Percentiles rank a stretch among this genome's conserved stretches.
Evolutionary conservation across 2,329 filamentous ascomycete species (phyloP).

Genomic region (Aspergillus transmontanensis): DNA sequence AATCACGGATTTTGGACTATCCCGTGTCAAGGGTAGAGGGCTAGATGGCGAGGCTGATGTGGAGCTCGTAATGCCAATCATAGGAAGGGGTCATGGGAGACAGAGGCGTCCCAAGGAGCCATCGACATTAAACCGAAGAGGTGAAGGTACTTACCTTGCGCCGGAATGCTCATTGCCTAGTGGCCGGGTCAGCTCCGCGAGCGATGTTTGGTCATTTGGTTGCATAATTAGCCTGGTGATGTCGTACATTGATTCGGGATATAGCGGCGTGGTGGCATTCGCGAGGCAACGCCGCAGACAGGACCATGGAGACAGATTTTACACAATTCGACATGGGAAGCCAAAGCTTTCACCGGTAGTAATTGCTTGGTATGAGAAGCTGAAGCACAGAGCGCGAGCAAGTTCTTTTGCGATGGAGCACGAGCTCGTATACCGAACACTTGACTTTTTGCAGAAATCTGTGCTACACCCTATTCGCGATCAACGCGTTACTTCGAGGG

Average conservation of each 20-base stretch:
- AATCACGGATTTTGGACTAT: slow-evolving; percentile 48
- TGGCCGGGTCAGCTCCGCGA: slow-evolving; percentile 36
- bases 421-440: slow-evolving; percentile 25
- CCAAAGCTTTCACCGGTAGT: slow-evolving; percentile 17
- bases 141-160: slow-evolving; percentile 41
- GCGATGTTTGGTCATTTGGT: slow-evolving; percentile 47
- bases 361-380: slow-evolving; percentile 15
- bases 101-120: slow-evolving; percentile 17
- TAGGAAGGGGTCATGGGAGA: not conserved
- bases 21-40: slow-evolving; percentile 36
- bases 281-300: slow-evolving; percentile 22
- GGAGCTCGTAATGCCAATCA: not conserved
- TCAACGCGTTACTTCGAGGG: slow-evolving; percentile 19
- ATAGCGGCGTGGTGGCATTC: slow-evolving; percentile 26
- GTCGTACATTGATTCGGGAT: slow-evolving; percentile 39
- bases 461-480: slow-evolving; percentile 27
- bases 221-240: slow-evolving; percentile 45
- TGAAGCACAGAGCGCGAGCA: slow-evolving; percentile 7
- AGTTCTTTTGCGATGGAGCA: slow-evolving; percentile 18
- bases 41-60: slow-evolving; percentile 20
- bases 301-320: slow-evolving; percentile 24
- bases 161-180: slow-evolving; percentile 32
- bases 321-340: slow-evolving; percentile 11
- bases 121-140: slow-evolving; percentile 1
- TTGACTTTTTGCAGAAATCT: slow-evolving; percentile 29